Percentiles rank a stretch among this genome's conserved stretches.
Evolutionary conservation across 805 yeast species (phyloP).

Genomic region (Metschnikowia peoriensis): DNA sequence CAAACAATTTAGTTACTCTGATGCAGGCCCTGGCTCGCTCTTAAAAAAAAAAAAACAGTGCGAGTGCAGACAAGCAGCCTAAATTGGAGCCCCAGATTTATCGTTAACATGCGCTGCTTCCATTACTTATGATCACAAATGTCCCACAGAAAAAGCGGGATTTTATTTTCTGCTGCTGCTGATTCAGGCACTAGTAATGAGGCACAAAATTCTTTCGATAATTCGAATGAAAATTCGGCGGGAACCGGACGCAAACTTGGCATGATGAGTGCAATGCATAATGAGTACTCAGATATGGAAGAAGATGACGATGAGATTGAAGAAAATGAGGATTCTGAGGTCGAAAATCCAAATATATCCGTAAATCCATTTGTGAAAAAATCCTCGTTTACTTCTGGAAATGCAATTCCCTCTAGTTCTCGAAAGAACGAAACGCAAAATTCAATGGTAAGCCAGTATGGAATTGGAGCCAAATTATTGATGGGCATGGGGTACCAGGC

Average conservation of each 20-base stretch:
- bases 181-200: not conserved
- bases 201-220: not conserved
- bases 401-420: not conserved
- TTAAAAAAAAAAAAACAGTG: not conserved
- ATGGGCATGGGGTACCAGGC: constrained; percentile 82
- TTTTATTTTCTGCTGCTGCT: constrained; percentile 3
- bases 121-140: not conserved
- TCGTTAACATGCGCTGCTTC: not conserved
- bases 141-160: not conserved
- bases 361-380: not conserved
- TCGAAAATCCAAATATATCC: no score
- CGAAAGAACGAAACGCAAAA: not conserved
- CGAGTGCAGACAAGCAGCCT: not conserved
- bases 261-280: constrained; percentile 8
- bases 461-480: constrained; percentile 80
- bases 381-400: not conserved
- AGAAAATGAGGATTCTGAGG: not conserved
- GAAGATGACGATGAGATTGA: constrained; percentile 7
- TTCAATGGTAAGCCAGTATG: constrained; percentile 45
- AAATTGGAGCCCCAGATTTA: not conserved
- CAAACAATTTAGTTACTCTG: not conserved
- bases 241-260: not conserved
- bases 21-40: not conserved
- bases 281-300: constrained; percentile 17
- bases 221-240: no score